Evolutionary conservation across 2,329 filamentous ascomycete genomes (phyloP), one percentile per base, ranked within the genome.

Genomic region (Dactylellina cionopaga): DNA sequence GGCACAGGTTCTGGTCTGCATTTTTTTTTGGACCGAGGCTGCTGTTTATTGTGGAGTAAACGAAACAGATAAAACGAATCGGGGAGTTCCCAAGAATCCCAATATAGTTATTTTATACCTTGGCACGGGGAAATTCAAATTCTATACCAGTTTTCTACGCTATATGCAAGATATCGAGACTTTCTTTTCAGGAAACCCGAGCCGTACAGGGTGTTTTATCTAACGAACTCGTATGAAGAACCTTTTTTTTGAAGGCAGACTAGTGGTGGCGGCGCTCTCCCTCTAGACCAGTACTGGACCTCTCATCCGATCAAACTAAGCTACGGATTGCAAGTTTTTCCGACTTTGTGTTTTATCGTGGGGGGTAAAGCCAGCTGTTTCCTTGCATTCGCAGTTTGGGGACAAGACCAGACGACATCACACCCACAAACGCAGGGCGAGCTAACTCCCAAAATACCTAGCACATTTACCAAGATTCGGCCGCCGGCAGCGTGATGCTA

Each of bases 341-440:
- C n/a, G 41, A 33, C 44, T 31, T 54, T 33, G 43, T 33, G 51
- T 66, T 49, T 44, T 43, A 43, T 47, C 33, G 25, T 60, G 35
- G 29, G 15, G 19, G n/a, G 51, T 37, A 11, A n/a, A 19, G 29
- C 15, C 22, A n/a, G 24, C 37, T n/a, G n/a, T n/a, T n/a, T 35
- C 39, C 54, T 10, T 9, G 24, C 15, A 39, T 13, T 19, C 17
- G 35, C 17, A 19, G 52, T 58, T 66, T 66, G 29, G 37, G 13
- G 24, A 19, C 44, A 35, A 68, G 52, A 68, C 63, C 43, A 68
- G 43, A 68, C 63, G 63, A 68, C n/a, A 46, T 47, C 54, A 59
- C 44, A 59, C 54, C 37, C 19, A 13, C 11, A 47, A 43, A 37
- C 46, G 15, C 39, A 55, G 51, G 31, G 27, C 11, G 46, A 22